phyloP scores from a whole-genome alignment of 371 early-diverging fungal species.

The Mortierella sp. region DNA sequence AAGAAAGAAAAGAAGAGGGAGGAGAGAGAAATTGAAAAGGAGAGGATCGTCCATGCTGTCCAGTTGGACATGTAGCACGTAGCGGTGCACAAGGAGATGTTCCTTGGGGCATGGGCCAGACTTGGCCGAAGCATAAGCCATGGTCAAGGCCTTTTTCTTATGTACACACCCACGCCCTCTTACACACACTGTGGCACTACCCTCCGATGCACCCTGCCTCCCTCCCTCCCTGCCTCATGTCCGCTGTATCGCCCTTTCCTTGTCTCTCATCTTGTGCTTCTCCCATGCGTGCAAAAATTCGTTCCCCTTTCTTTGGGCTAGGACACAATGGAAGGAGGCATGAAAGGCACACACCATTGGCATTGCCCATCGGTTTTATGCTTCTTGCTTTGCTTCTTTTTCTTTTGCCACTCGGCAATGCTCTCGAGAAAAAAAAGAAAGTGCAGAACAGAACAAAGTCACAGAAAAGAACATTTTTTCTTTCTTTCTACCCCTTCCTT shows the following conservation, averaged over 20 bases:
- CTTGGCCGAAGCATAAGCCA: background rate
- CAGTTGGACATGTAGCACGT: background rate
- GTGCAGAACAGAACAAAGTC: background rate
- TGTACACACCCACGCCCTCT: background rate
- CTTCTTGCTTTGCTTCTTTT: background rate
- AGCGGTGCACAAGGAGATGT: background rate
- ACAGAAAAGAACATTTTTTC: background rate
- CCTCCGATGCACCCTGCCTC: background rate
- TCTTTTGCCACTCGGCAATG: conserved; percentile 1
- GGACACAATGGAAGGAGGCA: conserved; percentile 8
- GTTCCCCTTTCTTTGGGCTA: background rate
- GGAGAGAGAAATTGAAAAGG: too few species aligned
- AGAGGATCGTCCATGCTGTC: background rate
- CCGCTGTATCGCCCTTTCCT: background rate
- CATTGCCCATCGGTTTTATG: background rate
- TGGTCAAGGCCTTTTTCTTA: background rate
- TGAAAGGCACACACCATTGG: background rate
- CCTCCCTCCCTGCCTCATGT: background rate
- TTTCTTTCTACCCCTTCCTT: background rate
- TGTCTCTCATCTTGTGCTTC: too few species aligned
- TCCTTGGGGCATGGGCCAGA: background rate
- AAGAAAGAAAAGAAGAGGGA: too few species aligned
- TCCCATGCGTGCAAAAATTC: background rate
- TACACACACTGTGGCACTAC: background rate
- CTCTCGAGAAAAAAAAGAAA: background rate